These are phyloP conservation scores for Penstemon davidsonii DNA, from an alignment of 257 asterid species.

Conservation along the genomic window DNA sequence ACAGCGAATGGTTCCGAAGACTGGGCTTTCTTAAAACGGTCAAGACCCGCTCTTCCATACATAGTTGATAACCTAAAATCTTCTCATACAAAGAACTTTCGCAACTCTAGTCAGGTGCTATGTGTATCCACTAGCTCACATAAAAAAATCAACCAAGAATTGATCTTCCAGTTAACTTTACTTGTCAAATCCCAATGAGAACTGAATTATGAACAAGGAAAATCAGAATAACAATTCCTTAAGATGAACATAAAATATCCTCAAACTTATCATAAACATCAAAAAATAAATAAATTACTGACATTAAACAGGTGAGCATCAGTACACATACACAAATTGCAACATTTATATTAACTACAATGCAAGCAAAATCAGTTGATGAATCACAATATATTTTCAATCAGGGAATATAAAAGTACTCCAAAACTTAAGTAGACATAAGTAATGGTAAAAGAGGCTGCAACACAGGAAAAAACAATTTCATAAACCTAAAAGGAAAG, in stretches of 20 bases:
- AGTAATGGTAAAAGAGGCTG: no score
- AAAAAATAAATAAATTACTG: not conserved
- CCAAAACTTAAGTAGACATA: no score
- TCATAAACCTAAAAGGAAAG: no score
- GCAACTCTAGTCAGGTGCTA: slow-evolving; percentile 22
- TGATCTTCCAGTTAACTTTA: slow-evolving; percentile 25
- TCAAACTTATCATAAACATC: not conserved
- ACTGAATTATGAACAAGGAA: slow-evolving; percentile 10
- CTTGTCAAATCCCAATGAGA: slow-evolving; percentile 23
- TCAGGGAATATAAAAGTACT: not conserved
- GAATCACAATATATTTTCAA: not conserved
- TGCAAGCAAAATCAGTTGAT: slow-evolving; percentile 19
- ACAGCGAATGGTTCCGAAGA: slow-evolving; percentile 83
- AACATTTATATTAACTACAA: not conserved
- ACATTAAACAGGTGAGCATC: slow-evolving; percentile 7
- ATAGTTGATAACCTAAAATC: slow-evolving; percentile 38
- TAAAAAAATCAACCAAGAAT: not conserved
- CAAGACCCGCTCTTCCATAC: slow-evolving; percentile 92
- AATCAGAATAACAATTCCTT: slow-evolving; percentile 9
- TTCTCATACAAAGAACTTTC: slow-evolving; percentile 21
- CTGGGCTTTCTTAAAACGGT: slow-evolving; percentile 92
- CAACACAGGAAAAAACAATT: no score
- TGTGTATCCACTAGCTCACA: slow-evolving; percentile 11
- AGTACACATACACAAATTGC: not conserved
- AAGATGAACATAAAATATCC: not conserved